phyloP scores from a whole-genome alignment of 805 yeast species.

The Saturnispora saitoi region DNA sequence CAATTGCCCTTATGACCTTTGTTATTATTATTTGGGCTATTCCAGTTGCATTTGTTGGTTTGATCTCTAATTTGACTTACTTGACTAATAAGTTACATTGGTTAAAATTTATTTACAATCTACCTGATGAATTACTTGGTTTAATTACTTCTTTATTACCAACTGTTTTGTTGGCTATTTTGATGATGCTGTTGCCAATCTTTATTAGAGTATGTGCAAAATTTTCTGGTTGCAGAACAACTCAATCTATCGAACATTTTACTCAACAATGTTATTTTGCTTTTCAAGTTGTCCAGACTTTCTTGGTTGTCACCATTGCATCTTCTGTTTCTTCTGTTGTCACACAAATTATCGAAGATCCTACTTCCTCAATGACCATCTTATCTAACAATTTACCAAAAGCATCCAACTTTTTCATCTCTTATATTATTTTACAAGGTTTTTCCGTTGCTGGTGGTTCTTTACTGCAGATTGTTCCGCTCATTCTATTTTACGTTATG shows the following conservation, averaged over 20 bases:
- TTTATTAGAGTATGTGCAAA: constrained; percentile 57
- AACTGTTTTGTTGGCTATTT: constrained; percentile 51
- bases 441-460: constrained; percentile 57
- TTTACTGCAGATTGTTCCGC: constrained; percentile 50
- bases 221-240: constrained; percentile 48
- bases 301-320: constrained; percentile 60
- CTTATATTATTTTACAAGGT: constrained; percentile 63
- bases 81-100: constrained; percentile 49
- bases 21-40: constrained; percentile 61
- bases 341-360: constrained; percentile 50
- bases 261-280: constrained; percentile 64
- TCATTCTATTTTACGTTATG: constrained; percentile 50
- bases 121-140: constrained; percentile 51
- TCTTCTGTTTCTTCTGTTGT: constrained; percentile 66
- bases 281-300: constrained; percentile 64
- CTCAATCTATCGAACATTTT: constrained; percentile 49
- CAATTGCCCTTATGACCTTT: constrained; percentile 46
- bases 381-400: constrained; percentile 65
- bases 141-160: constrained; percentile 62
- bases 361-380: constrained; percentile 47
- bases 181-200: constrained; percentile 60
- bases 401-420: constrained; percentile 63
- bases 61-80: constrained; percentile 57
- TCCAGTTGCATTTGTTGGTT: constrained; percentile 74
- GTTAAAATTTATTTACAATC: constrained; percentile 45